Base-by-base conservation (phyloP, 2,329 filamentous ascomycete genomes). In the Ploettnerulaceae sp. region DNA sequence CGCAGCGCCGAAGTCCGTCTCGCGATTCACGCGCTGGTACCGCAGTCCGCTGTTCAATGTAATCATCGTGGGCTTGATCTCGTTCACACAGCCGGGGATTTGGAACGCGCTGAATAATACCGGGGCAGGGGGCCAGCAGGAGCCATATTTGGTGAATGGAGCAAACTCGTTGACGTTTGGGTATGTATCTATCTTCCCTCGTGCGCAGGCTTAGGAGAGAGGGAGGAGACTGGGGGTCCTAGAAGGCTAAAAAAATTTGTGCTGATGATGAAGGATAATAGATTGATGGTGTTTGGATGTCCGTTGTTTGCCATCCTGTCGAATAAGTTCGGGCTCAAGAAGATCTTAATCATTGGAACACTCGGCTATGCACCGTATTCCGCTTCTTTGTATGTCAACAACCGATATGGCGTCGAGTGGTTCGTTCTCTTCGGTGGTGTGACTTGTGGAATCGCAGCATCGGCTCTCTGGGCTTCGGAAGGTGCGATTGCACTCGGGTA, bases 51-150 rank as follows among this genome's bases (percentile, higher is more conserved):
- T 83, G 52, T 87, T 77, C 67, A 86, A 87, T 66, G 80, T 83
- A 36, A 76, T 81, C 24, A 76, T 88, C 29, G 73, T 87, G 1
- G 83, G 84, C 1, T 64, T 86, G 8, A 84, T 81, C 66, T 85
- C 84, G 58, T 77, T 87, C 50, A 70, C 79, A 1, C 81, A 82
- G 0, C 83, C 82, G 0, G 82, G 83, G 1, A 82, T 86, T 49
- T 86, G 82, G 82, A 75, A 72, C n/a, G 81, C 80, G 15, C 82
- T 86, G 81, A 86, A 86, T 66, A 81, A 77, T 58, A 62, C 86
- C 1, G 84, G 84, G 11, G 84, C 81, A 1, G 84, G 83, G 43
- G 84, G 84, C 4, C 72, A 77, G 21, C 72, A 79, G 51, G 71
- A 72, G 6, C 83, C 83, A 0, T 73, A 79, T 57, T 69, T 86